Conservation (phyloP, 495 filamentous ascomycete genomes). For the Penicillium mononematosum region DNA sequence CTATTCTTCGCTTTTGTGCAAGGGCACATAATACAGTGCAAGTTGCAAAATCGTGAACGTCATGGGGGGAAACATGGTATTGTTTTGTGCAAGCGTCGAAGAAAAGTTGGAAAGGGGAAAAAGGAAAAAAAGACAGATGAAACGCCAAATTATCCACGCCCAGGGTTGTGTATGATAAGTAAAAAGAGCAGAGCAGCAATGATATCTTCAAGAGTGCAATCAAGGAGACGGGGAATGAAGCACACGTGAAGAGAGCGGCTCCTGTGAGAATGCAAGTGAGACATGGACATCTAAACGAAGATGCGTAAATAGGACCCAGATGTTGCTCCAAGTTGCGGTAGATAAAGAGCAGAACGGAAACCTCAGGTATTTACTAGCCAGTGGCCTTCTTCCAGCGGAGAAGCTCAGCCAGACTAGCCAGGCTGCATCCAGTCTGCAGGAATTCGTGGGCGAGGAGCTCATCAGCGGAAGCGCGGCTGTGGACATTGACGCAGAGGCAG, state of each 20-base stretch:
- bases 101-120: slow-evolving; percentile 12
- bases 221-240: slow-evolving; percentile 14
- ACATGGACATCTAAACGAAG: slow-evolving; percentile 25
- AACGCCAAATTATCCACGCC: slow-evolving; percentile 42
- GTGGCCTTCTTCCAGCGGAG: slow-evolving; percentile 64
- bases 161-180: slow-evolving; percentile 24
- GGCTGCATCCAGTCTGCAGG: slow-evolving; percentile 62
- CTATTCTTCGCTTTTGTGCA: slow-evolving; percentile 17
- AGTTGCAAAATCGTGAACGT: slow-evolving; percentile 21
- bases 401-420: slow-evolving; percentile 78
- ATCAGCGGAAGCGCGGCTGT: slow-evolving; percentile 84
- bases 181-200: background rate
- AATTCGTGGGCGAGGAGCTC: slow-evolving; percentile 86
- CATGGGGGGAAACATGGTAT: slow-evolving; percentile 15
- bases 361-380: slow-evolving; percentile 33
- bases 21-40: slow-evolving; percentile 18
- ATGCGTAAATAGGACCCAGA: slow-evolving; percentile 37
- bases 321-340: slow-evolving; percentile 26
- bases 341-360: background rate
- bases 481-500: slow-evolving; percentile 94
- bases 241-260: slow-evolving; percentile 9
- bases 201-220: slow-evolving; percentile 26
- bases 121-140: slow-evolving; percentile 15
- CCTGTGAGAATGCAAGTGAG: slow-evolving; percentile 9
- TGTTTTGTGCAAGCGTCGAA: slow-evolving; percentile 21